These are phyloP conservation scores for Eudorina sp. DNA, from an alignment of 139 green algal species.

Conservation along the genomic window DNA sequence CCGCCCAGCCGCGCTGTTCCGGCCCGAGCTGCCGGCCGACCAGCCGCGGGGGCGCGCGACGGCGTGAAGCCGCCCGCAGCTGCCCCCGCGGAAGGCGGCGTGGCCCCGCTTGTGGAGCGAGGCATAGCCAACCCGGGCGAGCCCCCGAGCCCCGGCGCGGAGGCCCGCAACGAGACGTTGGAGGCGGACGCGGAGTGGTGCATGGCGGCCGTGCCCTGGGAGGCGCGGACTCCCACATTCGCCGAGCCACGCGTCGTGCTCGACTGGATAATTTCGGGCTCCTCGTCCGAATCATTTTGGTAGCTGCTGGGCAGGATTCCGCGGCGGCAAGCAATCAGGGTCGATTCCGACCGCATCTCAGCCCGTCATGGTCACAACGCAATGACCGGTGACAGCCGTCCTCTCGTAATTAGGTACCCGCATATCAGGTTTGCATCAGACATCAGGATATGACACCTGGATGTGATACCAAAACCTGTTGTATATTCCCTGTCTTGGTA, in stretches of 20 bases:
- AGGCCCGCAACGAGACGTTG: neutral
- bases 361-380: too few relatives aligned
- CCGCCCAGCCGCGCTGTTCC: neutral
- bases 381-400: too few relatives aligned
- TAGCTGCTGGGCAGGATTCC: neutral
- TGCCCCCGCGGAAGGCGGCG: neutral
- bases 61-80: neutral
- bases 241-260: neutral
- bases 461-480: too few relatives aligned
- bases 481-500: too few relatives aligned
- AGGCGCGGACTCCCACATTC: neutral
- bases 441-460: too few relatives aligned
- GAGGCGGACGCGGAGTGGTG: slow-evolving; percentile 6
- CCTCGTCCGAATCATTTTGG: neutral
- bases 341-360: too few relatives aligned
- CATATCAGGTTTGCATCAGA: too few relatives aligned
- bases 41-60: neutral
- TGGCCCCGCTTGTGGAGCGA: neutral
- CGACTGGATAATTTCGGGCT: slow-evolving; percentile 20
- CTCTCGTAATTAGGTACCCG: too few relatives aligned
- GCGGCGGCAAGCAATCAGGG: too few relatives aligned
- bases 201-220: neutral
- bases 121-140: neutral
- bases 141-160: neutral
- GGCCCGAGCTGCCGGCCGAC: neutral